Percentiles rank a stretch among this genome's conserved stretches.
Evolutionary conservation across 2,329 filamentous ascomycete genomes (phyloP).

Genomic region (Clonostachys rhizophaga): DNA sequence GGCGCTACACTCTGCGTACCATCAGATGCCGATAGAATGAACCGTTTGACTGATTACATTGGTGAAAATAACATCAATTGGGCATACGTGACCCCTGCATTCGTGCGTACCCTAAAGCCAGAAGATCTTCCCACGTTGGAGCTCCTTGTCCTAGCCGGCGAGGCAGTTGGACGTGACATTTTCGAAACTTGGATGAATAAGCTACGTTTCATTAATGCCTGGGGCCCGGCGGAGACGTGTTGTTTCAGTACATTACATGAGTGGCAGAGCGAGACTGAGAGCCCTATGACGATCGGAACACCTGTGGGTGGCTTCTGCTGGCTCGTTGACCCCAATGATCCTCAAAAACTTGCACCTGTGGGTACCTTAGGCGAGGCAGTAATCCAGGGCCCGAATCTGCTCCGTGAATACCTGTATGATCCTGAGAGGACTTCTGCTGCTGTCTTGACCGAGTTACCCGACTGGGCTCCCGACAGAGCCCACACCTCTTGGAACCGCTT

Average conservation of each 20-base stretch:
- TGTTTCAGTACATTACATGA: neutral
- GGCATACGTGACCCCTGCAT: slow-evolving; percentile 7
- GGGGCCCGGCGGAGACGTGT: slow-evolving; percentile 10
- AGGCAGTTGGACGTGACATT: slow-evolving; percentile 6
- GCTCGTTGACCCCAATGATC: slow-evolving; percentile 6
- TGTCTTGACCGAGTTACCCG: slow-evolving; percentile 30
- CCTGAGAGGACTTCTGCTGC: slow-evolving; percentile 39
- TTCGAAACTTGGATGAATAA: slow-evolving; percentile 8
- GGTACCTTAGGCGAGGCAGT: slow-evolving; percentile 30
- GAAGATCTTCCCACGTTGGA: neutral
- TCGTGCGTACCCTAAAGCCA: neutral
- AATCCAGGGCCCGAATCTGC: slow-evolving; percentile 46
- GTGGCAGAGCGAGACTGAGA: neutral
- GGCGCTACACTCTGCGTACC: slow-evolving; percentile 25
- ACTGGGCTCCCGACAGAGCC: too few species aligned
- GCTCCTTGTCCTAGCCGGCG: slow-evolving; percentile 2
- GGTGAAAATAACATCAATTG: slow-evolving; percentile 8
- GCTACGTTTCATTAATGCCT: slow-evolving; percentile 4
- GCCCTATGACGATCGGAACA: slow-evolving; percentile 4
- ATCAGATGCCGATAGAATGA: slow-evolving; percentile 29
- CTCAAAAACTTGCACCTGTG: slow-evolving; percentile 10
- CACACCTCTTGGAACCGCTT: slow-evolving; percentile 36
- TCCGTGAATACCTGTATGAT: slow-evolving; percentile 48
- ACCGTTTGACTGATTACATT: slow-evolving; percentile 19
- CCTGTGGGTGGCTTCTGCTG: slow-evolving; percentile 3